These are phyloP conservation scores for Limtongia smithiae DNA, from an alignment of 805 yeast species.

Conservation along the genomic window DNA sequence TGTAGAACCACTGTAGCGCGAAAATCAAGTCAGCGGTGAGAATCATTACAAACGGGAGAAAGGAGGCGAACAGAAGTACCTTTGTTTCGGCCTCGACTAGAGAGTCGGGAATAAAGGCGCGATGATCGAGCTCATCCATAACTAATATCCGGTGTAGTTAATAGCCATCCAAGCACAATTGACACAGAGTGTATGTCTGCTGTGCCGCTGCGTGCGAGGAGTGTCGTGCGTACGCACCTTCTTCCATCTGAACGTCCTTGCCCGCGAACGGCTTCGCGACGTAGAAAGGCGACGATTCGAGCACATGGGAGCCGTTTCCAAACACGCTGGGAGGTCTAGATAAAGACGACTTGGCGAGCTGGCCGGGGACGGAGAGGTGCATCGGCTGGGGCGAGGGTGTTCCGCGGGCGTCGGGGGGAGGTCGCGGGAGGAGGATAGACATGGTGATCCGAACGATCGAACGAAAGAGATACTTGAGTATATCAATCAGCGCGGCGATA, in stretches of 20 bases:
- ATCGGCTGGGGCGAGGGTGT: constrained; percentile 25
- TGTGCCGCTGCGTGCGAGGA: not conserved
- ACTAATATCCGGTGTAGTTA: too few relatives aligned
- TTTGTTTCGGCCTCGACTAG: constrained; percentile 80
- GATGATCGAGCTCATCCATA: constrained; percentile 70
- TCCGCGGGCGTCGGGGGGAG: constrained; percentile 7
- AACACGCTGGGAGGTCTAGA: not conserved
- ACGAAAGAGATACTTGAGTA: too few relatives aligned
- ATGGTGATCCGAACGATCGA: not conserved
- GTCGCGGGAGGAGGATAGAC: not conserved
- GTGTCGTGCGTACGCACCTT: constrained; percentile 27
- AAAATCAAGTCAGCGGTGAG: not conserved
- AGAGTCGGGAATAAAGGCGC: constrained; percentile 85
- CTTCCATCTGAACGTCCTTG: constrained; percentile 73
- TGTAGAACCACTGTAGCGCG: constrained; percentile 68
- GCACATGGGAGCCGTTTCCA: constrained; percentile 4
- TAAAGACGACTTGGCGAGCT: not conserved
- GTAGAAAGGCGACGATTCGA: constrained; percentile 41
- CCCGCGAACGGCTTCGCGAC: constrained; percentile 72
- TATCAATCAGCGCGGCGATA: too few relatives aligned
- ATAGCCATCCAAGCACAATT: too few relatives aligned
- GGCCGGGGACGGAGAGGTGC: constrained; percentile 23
- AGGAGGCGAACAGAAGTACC: constrained; percentile 24
- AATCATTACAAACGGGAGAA: not conserved
- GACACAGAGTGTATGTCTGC: not conserved